Base-by-base conservation (phyloP, 805 yeast genomes). In the Wickerhamiella cacticola region DNA sequence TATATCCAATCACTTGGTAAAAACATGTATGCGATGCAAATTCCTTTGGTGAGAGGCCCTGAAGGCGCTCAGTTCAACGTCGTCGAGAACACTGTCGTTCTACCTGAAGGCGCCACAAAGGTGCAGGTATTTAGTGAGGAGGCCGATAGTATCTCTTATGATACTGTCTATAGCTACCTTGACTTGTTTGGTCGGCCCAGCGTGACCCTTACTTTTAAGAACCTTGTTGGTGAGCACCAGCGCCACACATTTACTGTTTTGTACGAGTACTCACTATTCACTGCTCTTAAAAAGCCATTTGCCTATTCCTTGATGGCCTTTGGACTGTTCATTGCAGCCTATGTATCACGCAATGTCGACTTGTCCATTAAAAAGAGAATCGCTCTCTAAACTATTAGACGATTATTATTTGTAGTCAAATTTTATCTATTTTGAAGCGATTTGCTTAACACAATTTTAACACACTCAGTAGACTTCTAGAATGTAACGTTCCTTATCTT, bases 401-500 rank as follows among this genome's bases (percentile, higher is more conserved):
- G 36, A 31, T 31, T 31, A 31, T 29, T 29, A 29, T 29, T 5
- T 31, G n/a, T 31, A 31, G 36, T 31, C 36, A 31, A n/a, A 31
- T 31, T 31, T 31, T 31, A 31, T 31, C 36, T 31, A 31, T 31
- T 31, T 31, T 9, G 36, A n/a, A n/a, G n/a, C n/a, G n/a, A n/a
- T n/a, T n/a, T n/a, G n/a, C n/a, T n/a, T n/a, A n/a, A n/a, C n/a
- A n/a, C n/a, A n/a, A n/a, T n/a, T n/a, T n/a, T n/a, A n/a, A n/a
- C n/a, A n/a, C 33, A 4, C 29, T 39, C 21, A 89, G 66, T 89
- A 89, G 50, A 88, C 97, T 69, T 89, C 97, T 56, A 89, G 73
- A 55, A 89, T 82, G 63, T 89, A 89, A 62, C 96, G 78, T 48
- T 94, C 92, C 39, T 75, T 75, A 63, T 89, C 97, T 72, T 89